phyloP scores from a whole-genome alignment of 371 early-diverging fungal species.

The Batkoa obscura region DNA sequence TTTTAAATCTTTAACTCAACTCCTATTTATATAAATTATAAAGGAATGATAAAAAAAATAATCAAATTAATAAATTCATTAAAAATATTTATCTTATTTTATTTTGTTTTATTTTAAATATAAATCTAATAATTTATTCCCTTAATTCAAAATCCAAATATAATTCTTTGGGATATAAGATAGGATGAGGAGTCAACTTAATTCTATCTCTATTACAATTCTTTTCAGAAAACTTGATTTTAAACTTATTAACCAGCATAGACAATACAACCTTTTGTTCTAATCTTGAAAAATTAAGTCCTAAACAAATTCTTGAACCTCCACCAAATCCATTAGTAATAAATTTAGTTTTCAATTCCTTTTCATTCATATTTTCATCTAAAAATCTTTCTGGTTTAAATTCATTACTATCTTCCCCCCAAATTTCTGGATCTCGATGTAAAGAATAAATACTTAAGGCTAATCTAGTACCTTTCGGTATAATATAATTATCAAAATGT shows the following conservation, averaged over 20 bases:
- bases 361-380: neutral
- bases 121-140: no score
- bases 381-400: constrained; percentile 16
- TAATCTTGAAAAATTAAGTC: constrained; percentile 29
- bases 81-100: no score
- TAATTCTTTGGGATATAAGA: no score
- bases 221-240: no score
- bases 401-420: constrained; percentile 11
- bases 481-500: neutral
- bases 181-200: no score
- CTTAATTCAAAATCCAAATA: no score
- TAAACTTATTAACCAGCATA: constrained; percentile 14
- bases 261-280: constrained; percentile 27
- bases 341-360: neutral
- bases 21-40: no score
- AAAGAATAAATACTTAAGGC: neutral
- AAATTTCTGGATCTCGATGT: constrained; percentile 8
- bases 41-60: no score
- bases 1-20: no score
- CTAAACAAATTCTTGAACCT: constrained; percentile 23
- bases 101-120: no score
- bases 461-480: neutral
- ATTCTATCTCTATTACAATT: no score
- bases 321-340: neutral
- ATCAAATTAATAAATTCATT: no score